phyloP scores from a whole-genome alignment of 148 eudicot genomes.

The Amaranthus hypochondriacus region DNA sequence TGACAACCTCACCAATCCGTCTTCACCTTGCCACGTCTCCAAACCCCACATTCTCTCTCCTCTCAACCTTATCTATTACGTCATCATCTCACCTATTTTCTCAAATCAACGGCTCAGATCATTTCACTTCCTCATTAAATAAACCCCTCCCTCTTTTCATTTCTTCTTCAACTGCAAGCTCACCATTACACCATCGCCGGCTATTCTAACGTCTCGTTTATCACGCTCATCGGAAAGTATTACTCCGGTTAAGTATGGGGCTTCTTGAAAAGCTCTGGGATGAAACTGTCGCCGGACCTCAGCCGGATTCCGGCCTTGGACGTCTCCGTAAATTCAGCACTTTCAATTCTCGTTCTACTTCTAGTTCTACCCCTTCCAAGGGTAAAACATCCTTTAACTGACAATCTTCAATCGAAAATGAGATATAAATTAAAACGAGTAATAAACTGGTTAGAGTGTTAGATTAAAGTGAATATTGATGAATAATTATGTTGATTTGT shows the following conservation, averaged over 20 bases:
- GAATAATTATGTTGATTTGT: background rate
- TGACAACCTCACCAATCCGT: conserved; percentile 15
- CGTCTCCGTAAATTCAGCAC: conserved; percentile 61
- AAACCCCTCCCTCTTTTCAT: conserved; percentile 8
- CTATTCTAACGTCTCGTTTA: background rate
- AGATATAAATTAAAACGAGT: no score
- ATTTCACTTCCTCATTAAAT: conserved; percentile 26
- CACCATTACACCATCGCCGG: background rate
- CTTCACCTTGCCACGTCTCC: conserved; percentile 8
- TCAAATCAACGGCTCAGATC: conserved; percentile 46
- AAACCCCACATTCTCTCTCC: background rate
- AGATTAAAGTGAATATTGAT: background rate
- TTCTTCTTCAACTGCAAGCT: background rate
- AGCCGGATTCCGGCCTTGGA: conserved; percentile 77
- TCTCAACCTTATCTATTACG: conserved; percentile 41
- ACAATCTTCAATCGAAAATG: no score
- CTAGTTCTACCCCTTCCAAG: conserved; percentile 50
- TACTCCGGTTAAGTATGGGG: conserved; percentile 33
- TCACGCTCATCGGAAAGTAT: background rate
- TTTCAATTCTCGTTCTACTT: conserved; percentile 36
- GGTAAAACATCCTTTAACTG: conserved; percentile 30
- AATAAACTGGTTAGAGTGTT: no score
- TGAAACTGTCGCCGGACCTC: conserved; percentile 79
- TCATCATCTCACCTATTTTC: conserved; percentile 5
- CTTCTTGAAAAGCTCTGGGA: conserved; percentile 82